Percentiles rank a stretch among this genome's conserved stretches.
Evolutionary conservation across 139 green algal species (phyloP).

Genomic region (Deuterostichococcus epilithicus): DNA sequence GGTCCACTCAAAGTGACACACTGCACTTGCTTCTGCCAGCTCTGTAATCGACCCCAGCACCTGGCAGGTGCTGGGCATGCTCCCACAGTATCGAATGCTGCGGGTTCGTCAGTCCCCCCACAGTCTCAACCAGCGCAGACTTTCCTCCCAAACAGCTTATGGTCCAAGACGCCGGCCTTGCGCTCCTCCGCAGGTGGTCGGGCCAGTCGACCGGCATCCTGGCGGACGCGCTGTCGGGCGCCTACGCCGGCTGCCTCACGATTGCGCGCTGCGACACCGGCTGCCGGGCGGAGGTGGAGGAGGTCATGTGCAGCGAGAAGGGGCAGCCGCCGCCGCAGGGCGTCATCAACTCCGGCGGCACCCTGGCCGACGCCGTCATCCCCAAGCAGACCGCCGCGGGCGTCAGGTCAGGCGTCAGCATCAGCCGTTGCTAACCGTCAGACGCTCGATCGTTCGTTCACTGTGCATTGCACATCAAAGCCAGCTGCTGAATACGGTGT

Average conservation of each 20-base stretch:
- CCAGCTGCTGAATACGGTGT: no score
- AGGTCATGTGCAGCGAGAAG: background rate
- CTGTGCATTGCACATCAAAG: no score
- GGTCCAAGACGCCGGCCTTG: background rate
- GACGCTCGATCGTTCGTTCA: no score
- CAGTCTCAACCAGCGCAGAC: background rate
- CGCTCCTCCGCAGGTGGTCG: background rate
- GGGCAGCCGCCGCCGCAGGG: background rate
- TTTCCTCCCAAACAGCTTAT: background rate
- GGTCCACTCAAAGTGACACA: background rate
- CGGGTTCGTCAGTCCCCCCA: no score
- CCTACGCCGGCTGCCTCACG: background rate
- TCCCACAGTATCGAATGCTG: background rate
- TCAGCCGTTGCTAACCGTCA: no score
- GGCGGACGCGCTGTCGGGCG: background rate
- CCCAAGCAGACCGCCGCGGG: constrained; percentile 36
- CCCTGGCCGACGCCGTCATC: constrained; percentile 55
- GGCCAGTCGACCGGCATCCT: background rate
- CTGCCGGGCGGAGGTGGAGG: constrained; percentile 7
- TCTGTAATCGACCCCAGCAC: background rate
- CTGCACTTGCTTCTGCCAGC: background rate
- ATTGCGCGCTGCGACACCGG: constrained; percentile 23
- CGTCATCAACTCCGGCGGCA: constrained; percentile 56
- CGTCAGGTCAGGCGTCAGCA: no score
- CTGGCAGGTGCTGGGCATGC: background rate